A percentile compares a stretch with the other conserved stretches of the same genome.
phyloP scores from a whole-genome alignment of 441 rosid genomes.

The Populus hybrid region DNA sequence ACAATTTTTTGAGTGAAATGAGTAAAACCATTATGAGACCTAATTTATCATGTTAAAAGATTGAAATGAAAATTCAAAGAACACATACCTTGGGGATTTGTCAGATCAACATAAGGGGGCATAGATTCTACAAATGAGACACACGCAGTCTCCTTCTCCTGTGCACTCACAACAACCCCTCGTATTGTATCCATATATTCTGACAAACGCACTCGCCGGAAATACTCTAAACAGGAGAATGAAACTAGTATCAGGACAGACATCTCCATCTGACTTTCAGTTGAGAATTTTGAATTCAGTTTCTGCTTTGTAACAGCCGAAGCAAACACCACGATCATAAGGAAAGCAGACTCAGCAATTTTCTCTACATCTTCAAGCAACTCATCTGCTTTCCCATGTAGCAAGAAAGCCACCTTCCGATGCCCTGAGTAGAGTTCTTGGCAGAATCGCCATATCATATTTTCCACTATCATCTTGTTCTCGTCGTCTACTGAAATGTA shows the following conservation, averaged over 20 bases:
- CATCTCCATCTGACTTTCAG: slow-evolving; percentile 54
- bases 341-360: slow-evolving; percentile 89
- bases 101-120: slow-evolving; percentile 66
- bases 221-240: slow-evolving; percentile 46
- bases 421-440: slow-evolving; percentile 70
- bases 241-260: slow-evolving; percentile 71
- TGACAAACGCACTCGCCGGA: slow-evolving; percentile 55
- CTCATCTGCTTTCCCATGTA: slow-evolving; percentile 50
- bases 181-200: slow-evolving; percentile 89
- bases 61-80: slow-evolving; percentile 3
- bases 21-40: background rate
- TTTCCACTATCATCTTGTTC: slow-evolving; percentile 60
- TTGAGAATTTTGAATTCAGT: slow-evolving; percentile 45
- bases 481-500: slow-evolving; percentile 62
- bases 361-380: slow-evolving; percentile 66
- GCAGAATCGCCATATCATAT: slow-evolving; percentile 72
- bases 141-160: slow-evolving; percentile 69
- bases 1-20: slow-evolving; percentile 2
- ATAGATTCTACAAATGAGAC: slow-evolving; percentile 69
- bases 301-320: slow-evolving; percentile 69
- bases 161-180: slow-evolving; percentile 64
- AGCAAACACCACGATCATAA: slow-evolving; percentile 83
- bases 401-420: slow-evolving; percentile 57
- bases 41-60: background rate
- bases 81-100: slow-evolving; percentile 58